phyloP scores from a whole-genome alignment of 352 stramenopile species.

The Pythium utonaiense region DNA sequence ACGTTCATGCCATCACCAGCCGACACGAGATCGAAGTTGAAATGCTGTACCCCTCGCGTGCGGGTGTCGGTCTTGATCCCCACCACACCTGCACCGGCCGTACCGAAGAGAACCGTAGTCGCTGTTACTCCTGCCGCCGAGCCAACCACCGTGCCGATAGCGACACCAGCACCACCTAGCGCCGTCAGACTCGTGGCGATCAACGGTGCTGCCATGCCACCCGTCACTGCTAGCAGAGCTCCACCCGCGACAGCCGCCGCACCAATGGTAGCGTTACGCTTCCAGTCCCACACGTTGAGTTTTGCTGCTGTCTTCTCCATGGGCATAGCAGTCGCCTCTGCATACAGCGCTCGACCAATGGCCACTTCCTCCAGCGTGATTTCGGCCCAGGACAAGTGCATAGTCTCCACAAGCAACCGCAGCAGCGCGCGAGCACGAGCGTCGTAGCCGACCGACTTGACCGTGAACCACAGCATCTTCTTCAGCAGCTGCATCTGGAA shows the following conservation, averaged over 20 bases:
- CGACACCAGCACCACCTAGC: constrained; percentile 56
- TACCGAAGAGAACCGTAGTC: constrained; percentile 78
- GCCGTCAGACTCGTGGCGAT: constrained; percentile 60
- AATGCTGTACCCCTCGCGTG: constrained; percentile 73
- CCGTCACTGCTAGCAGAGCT: constrained; percentile 68
- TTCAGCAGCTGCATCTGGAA: constrained; percentile 69
- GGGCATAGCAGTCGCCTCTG: constrained; percentile 70
- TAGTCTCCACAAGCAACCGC: constrained; percentile 37
- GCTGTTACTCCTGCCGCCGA: constrained; percentile 60
- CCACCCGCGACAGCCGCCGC: constrained; percentile 66
- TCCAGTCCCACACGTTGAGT: constrained; percentile 71
- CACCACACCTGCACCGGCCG: constrained; percentile 68
- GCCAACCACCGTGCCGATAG: constrained; percentile 52
- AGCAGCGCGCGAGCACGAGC: constrained; percentile 57
- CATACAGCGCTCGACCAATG: constrained; percentile 67
- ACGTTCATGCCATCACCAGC: constrained; percentile 84
- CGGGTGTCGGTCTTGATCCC: constrained; percentile 78
- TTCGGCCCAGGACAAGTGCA: constrained; percentile 55
- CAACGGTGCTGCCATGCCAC: constrained; percentile 52
- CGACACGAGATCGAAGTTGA: constrained; percentile 79
- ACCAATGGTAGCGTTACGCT: constrained; percentile 70
- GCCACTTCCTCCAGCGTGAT: constrained; percentile 64
- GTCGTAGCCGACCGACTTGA: constrained; percentile 78
- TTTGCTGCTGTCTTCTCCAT: constrained; percentile 58
- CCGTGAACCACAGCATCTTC: constrained; percentile 72